A percentile compares a stretch with the other conserved stretches of the same genome.
phyloP scores from a whole-genome alignment of 1,139 yeast species.

The Hyphopichia fennica region DNA sequence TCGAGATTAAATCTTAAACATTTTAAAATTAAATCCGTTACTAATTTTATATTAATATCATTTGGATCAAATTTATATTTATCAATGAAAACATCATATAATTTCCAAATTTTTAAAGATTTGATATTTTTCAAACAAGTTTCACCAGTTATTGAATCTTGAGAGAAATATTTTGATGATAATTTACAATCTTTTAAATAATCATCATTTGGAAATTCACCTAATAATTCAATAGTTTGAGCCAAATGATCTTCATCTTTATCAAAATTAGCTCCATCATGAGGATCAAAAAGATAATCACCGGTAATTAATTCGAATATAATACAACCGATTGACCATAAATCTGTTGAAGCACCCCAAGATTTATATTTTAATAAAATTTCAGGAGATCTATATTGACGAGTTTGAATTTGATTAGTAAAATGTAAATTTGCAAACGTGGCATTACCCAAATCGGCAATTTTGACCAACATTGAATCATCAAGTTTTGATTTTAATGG shows the following conservation, averaged over 20 bases:
- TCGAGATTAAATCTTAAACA: conserved; percentile 38
- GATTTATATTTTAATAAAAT: conserved; percentile 59
- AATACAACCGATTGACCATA: conserved; percentile 84
- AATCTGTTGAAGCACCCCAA: conserved; percentile 85
- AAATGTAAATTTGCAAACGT: conserved; percentile 73
- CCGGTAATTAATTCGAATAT: conserved; percentile 81
- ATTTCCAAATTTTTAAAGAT: conserved; percentile 67
- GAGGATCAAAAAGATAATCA: conserved; percentile 83
- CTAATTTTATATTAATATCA: conserved; percentile 28
- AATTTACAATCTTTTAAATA: conserved; percentile 51
- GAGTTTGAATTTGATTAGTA: conserved; percentile 81
- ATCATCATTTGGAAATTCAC: conserved; percentile 54
- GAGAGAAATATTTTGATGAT: conserved; percentile 50
- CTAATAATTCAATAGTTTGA: conserved; percentile 68
- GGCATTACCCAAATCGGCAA: conserved; percentile 87
- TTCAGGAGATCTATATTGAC: conserved; percentile 86
- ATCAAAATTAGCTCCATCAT: conserved; percentile 56
- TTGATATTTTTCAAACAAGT: conserved; percentile 55
- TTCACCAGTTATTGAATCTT: conserved; percentile 26
- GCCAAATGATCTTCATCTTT: conserved; percentile 89
- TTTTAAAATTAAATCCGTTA: conserved; percentile 39
- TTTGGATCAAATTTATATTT: conserved; percentile 42
- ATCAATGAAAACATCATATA: conserved; percentile 64
- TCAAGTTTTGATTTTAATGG: conserved; percentile 3
- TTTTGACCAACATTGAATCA: conserved; percentile 39